Conservation (phyloP, 2,329 filamentous ascomycete species). For the Aulographum hederae region DNA sequence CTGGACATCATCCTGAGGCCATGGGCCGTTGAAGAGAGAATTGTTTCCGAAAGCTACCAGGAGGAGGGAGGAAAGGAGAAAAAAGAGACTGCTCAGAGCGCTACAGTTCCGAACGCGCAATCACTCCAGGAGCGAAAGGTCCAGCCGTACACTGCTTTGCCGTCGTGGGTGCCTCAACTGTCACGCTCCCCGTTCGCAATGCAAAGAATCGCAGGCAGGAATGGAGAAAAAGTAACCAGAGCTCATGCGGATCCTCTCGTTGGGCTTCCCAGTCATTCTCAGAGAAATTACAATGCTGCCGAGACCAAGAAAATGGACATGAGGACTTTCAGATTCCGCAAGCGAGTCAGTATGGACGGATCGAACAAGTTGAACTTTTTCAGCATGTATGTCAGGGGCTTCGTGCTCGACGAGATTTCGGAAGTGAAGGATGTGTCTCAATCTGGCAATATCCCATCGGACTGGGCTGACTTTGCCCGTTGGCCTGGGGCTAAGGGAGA, state of each 20-base stretch:
- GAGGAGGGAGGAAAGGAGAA: slow-evolving; percentile 2
- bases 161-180: slow-evolving; percentile 14
- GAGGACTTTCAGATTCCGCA: slow-evolving; percentile 3
- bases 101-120: not conserved
- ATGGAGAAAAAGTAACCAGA: slow-evolving; percentile 11
- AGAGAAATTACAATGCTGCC: slow-evolving; percentile 15
- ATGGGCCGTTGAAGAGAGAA: slow-evolving; percentile 14
- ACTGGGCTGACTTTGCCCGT: slow-evolving; percentile 6
- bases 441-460: slow-evolving; percentile 7
- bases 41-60: not conserved
- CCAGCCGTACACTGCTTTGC: slow-evolving; percentile 8
- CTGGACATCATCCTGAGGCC: slow-evolving; percentile 22
- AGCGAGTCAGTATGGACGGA: slow-evolving; percentile 8
- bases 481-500: slow-evolving; percentile 2
- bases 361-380: slow-evolving; percentile 8
- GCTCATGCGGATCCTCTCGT: slow-evolving; percentile 19
- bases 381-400: slow-evolving; percentile 16
- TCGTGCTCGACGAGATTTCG: slow-evolving; percentile 10
- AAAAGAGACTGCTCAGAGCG: not conserved
- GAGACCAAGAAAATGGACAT: slow-evolving; percentile 6
- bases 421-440: slow-evolving; percentile 6
- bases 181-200: slow-evolving; percentile 11
- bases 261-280: slow-evolving; percentile 10
- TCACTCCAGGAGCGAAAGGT: too few species aligned
- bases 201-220: slow-evolving; percentile 7